Evolutionary conservation across 2,329 filamentous ascomycete species (phyloP).

Genomic region (Sphaerulina musiva): DNA sequence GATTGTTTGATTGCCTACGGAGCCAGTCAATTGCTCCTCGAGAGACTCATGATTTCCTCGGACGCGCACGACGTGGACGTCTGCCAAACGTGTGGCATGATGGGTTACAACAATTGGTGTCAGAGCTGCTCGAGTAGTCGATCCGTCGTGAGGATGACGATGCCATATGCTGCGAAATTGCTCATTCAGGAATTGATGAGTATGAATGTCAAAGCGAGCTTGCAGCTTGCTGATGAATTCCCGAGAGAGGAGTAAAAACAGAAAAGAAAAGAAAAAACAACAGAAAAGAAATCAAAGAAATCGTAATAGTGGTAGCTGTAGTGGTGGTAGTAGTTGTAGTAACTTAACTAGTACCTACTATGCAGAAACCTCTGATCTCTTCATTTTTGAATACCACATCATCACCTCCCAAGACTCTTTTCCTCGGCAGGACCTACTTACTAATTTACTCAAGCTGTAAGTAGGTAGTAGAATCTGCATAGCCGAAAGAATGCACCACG

Average conservation of each 20-base stretch:
- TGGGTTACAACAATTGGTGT: constrained; percentile 93
- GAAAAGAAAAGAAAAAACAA: too few species aligned
- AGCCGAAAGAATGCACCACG: too few species aligned
- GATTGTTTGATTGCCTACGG: constrained; percentile 98
- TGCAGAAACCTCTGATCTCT: too few species aligned
- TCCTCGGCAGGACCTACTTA: too few species aligned
- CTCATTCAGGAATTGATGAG: constrained; percentile 92
- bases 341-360: too few species aligned
- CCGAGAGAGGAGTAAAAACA: constrained; percentile 41
- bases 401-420: too few species aligned
- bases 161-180: constrained; percentile 95
- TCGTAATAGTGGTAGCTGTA: too few species aligned
- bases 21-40: constrained; percentile 81
- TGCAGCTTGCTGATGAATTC: constrained; percentile 93
- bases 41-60: constrained; percentile 88
- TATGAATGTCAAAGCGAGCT: constrained; percentile 94
- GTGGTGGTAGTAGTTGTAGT: too few species aligned
- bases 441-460: too few species aligned
- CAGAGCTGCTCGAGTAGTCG: constrained; percentile 82
- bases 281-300: too few species aligned
- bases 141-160: constrained; percentile 83
- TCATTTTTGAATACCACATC: too few species aligned
- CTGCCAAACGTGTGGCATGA: constrained; percentile 87
- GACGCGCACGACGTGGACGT: constrained; percentile 89
- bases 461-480: too few species aligned